Evolutionary conservation across 192 early-diverging fungal species (phyloP).

Genomic region (Entomortierella parvispora): DNA sequence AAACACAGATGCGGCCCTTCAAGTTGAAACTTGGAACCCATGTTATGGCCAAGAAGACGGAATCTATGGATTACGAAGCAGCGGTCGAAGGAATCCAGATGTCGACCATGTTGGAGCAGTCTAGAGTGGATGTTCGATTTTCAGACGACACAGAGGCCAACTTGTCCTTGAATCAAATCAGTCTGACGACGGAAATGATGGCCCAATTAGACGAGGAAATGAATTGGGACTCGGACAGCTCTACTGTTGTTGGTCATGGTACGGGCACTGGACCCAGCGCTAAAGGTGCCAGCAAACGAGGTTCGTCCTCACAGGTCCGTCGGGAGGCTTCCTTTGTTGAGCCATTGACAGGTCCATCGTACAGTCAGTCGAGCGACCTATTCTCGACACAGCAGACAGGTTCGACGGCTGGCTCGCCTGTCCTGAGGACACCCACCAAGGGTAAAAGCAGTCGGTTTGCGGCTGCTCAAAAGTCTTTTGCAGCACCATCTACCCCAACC

Average conservation of each 20-base stretch:
- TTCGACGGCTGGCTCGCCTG: too few relatives aligned
- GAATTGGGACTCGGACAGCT: constrained; percentile 3
- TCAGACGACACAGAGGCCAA: constrained; percentile 18
- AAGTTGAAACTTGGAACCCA: constrained; percentile 29
- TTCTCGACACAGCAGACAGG: too few relatives aligned
- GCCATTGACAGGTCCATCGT: too few relatives aligned
- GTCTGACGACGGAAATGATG: constrained; percentile 23
- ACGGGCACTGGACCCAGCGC: too few relatives aligned
- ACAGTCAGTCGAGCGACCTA: too few relatives aligned
- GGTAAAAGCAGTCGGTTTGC: too few relatives aligned
- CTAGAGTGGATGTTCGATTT: constrained; percentile 31
- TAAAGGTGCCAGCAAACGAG: too few relatives aligned
- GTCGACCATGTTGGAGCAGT: neutral
- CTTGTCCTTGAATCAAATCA: constrained; percentile 10
- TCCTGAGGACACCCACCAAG: too few relatives aligned
- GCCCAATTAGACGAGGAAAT: constrained; percentile 12
- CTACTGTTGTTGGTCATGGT: too few relatives aligned
- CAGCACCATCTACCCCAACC: constrained; percentile 9
- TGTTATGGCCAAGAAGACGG: constrained; percentile 29
- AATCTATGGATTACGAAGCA: constrained; percentile 4
- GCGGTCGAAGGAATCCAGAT: constrained; percentile 29
- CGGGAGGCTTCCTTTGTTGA: too few relatives aligned
- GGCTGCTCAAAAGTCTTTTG: neutral
- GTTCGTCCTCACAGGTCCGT: neutral
- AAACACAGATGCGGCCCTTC: constrained; percentile 24